Evolutionary conservation across 106 monocot genomes (phyloP).

Genomic region (Dendrobium huoshanense): DNA sequence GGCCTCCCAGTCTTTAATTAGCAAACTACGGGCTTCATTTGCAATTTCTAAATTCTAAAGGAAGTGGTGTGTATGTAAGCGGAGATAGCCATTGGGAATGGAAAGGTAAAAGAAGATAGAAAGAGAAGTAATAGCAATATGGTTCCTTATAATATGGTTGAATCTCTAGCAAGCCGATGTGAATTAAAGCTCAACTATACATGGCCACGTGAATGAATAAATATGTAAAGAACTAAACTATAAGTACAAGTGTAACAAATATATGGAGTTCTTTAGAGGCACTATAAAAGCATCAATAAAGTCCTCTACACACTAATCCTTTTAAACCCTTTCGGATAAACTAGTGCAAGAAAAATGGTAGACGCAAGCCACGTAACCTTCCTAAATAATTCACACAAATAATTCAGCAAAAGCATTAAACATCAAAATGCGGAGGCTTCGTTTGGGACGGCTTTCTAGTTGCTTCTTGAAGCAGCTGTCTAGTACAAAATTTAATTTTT

Average conservation of each 20-base stretch:
- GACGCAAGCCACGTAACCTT: background rate
- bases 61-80: background rate
- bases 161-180: background rate
- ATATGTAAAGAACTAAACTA: slow-evolving; percentile 1
- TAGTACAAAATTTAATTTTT: no score
- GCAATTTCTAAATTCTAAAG: background rate
- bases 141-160: background rate
- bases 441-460: no score
- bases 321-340: no score
- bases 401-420: background rate
- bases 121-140: background rate
- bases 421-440: background rate
- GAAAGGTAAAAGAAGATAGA: background rate
- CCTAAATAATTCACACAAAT: background rate
- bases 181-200: background rate
- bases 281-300: background rate
- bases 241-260: background rate
- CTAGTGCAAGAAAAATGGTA: background rate
- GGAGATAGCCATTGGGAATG: background rate
- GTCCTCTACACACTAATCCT: no score
- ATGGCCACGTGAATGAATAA: background rate
- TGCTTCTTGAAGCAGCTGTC: no score
- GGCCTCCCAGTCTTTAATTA: background rate
- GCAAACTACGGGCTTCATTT: background rate
- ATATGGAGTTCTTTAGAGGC: background rate